phyloP scores from a whole-genome alignment of 176 grass and related monocot genomes.

The Triticum urartu region DNA sequence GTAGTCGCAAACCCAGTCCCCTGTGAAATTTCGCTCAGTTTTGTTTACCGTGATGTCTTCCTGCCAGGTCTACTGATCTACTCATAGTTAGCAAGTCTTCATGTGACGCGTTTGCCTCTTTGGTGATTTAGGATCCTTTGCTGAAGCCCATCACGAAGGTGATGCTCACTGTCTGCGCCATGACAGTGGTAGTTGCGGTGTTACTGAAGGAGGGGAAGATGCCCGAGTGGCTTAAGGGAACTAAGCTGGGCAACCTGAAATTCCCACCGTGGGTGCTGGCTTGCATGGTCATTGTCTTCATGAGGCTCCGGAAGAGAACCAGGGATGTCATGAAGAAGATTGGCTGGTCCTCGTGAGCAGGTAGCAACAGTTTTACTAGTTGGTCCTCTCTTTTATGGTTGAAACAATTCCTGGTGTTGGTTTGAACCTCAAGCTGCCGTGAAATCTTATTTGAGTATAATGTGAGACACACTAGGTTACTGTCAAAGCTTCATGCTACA shows the following conservation, averaged over 20 bases:
- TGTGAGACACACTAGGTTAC: neutral
- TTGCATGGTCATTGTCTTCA: constrained; percentile 77
- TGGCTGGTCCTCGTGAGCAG: constrained; percentile 52
- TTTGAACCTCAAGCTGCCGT: neutral
- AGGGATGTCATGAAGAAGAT: constrained; percentile 75
- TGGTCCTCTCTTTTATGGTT: neutral
- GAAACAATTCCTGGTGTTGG: neutral
- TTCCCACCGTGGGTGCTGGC: constrained; percentile 94
- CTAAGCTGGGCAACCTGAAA: constrained; percentile 38
- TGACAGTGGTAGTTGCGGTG: constrained; percentile 47
- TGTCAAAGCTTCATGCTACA: constrained; percentile 9
- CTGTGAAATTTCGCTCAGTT: constrained; percentile 9
- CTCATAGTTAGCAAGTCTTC: neutral
- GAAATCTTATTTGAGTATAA: neutral
- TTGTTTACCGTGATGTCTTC: neutral
- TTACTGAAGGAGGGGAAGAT: constrained; percentile 66
- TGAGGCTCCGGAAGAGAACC: constrained; percentile 83
- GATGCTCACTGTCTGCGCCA: constrained; percentile 48
- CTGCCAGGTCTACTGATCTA: neutral
- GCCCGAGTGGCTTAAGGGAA: constrained; percentile 62
- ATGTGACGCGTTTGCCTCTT: constrained; percentile 1
- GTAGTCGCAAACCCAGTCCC: neutral
- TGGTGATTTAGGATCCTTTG: constrained; percentile 69
- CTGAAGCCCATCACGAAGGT: constrained; percentile 87
- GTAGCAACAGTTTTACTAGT: neutral